Conservation (phyloP, 352 stramenopile species). For the Globisporangium sylvaticum region DNA sequence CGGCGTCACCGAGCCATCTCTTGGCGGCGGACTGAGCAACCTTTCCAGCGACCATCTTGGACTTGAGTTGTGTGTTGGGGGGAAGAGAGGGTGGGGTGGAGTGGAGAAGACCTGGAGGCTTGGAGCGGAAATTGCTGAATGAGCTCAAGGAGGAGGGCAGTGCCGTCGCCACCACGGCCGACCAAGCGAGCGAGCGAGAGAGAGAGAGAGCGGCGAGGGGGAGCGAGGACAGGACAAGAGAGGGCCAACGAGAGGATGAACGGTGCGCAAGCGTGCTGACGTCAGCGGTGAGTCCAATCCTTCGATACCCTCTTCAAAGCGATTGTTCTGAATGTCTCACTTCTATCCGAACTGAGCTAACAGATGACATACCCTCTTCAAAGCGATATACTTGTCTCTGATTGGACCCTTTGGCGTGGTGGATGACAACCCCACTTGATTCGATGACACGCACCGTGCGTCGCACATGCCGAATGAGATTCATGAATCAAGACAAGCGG, state of each 20-base stretch:
- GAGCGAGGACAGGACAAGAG: background rate
- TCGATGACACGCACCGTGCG: constrained; percentile 2
- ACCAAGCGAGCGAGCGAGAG: background rate
- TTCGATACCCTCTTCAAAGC: background rate
- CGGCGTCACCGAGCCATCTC: constrained; percentile 73
- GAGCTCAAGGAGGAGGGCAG: constrained; percentile 18
- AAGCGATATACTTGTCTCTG: background rate
- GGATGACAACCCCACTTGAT: constrained; percentile 2
- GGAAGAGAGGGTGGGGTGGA: constrained; percentile 4
- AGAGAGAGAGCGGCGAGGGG: background rate
- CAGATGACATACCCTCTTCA: constrained; percentile 1
- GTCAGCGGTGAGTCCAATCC: background rate
- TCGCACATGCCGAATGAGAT: background rate
- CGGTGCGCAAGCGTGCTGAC: constrained; percentile 14
- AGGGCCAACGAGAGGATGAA: constrained; percentile 3
- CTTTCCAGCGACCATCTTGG: constrained; percentile 53
- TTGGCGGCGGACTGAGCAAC: constrained; percentile 45
- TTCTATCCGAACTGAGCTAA: background rate
- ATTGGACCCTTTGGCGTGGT: constrained; percentile 5
- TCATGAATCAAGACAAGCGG: background rate
- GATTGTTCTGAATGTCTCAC: background rate
- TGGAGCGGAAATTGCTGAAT: constrained; percentile 64
- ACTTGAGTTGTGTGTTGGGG: constrained; percentile 13
- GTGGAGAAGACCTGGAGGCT: constrained; percentile 20
- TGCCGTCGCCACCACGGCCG: background rate